phyloP scores from a whole-genome alignment of 768 basidiomycete genomes.

The Xerocomellus chrysenteron region DNA sequence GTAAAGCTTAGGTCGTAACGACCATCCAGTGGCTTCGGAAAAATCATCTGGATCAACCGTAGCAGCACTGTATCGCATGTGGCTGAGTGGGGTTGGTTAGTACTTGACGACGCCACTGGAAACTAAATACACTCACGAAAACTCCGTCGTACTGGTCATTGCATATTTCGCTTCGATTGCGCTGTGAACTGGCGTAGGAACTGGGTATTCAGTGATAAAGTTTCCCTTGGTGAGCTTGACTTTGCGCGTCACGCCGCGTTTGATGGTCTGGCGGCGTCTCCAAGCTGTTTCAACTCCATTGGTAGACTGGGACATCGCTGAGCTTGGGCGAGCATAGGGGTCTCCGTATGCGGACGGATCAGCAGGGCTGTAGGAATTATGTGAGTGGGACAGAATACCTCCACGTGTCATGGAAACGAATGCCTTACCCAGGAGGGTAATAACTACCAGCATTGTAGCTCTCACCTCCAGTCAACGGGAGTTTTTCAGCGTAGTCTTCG shows the following conservation, averaged over 20 bases:
- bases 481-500: slow-evolving; percentile 75
- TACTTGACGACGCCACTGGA: neutral
- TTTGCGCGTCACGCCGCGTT: slow-evolving; percentile 90
- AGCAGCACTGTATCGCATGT: slow-evolving; percentile 94
- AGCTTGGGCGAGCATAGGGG: slow-evolving; percentile 57
- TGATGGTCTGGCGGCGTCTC: slow-evolving; percentile 84
- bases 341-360: slow-evolving; percentile 68
- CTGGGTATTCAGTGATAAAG: slow-evolving; percentile 87
- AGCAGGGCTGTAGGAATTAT: slow-evolving; percentile 35
- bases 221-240: slow-evolving; percentile 93
- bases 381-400: slow-evolving; percentile 1
- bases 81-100: slow-evolving; percentile 35
- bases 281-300: slow-evolving; percentile 60
- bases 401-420: neutral
- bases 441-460: slow-evolving; percentile 54
- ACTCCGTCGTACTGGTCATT: slow-evolving; percentile 77
- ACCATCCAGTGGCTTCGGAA: slow-evolving; percentile 74
- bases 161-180: slow-evolving; percentile 82
- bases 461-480: slow-evolving; percentile 64
- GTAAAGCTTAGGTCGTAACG: slow-evolving; percentile 80
- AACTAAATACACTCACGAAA: slow-evolving; percentile 60
- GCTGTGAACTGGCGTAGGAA: slow-evolving; percentile 79
- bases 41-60: slow-evolving; percentile 93
- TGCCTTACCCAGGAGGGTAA: slow-evolving; percentile 70
- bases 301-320: slow-evolving; percentile 52